phyloP scores from a whole-genome alignment of 371 early-diverging fungal genomes.

The Mucor irregularis region DNA sequence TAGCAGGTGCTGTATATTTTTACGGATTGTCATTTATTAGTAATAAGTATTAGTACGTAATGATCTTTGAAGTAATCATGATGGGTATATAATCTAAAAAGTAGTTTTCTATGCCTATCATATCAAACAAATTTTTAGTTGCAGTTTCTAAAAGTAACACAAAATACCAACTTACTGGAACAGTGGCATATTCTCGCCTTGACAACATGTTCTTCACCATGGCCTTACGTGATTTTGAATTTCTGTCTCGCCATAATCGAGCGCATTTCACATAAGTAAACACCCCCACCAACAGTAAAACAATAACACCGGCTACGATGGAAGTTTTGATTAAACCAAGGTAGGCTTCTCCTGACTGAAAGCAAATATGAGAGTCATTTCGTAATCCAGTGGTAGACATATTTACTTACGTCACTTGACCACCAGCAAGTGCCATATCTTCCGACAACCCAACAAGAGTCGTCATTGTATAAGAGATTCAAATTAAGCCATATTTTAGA shows the following conservation, averaged over 20 bases:
- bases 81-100: too few species aligned
- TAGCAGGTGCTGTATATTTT: too few species aligned
- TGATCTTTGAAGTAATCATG: too few species aligned
- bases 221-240: conserved; percentile 30
- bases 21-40: too few species aligned
- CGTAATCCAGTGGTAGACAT: background rate
- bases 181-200: conserved; percentile 42
- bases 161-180: conserved; percentile 50
- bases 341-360: conserved; percentile 1
- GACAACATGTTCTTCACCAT: conserved; percentile 34
- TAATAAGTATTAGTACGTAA: too few species aligned
- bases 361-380: background rate
- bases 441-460: conserved; percentile 40
- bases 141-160: too few species aligned
- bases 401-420: conserved; percentile 34
- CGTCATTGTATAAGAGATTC: conserved; percentile 24
- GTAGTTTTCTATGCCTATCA: background rate
- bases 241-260: conserved; percentile 36
- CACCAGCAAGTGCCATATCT: conserved; percentile 39
- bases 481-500: conserved; percentile 38
- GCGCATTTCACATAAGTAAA: conserved; percentile 48
- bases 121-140: background rate
- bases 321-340: conserved; percentile 38
- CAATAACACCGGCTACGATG: conserved; percentile 36
- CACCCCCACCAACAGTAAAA: conserved; percentile 34